phyloP scores from a whole-genome alignment of 1,139 yeast species.

The Suhomyces ambrosiae region DNA sequence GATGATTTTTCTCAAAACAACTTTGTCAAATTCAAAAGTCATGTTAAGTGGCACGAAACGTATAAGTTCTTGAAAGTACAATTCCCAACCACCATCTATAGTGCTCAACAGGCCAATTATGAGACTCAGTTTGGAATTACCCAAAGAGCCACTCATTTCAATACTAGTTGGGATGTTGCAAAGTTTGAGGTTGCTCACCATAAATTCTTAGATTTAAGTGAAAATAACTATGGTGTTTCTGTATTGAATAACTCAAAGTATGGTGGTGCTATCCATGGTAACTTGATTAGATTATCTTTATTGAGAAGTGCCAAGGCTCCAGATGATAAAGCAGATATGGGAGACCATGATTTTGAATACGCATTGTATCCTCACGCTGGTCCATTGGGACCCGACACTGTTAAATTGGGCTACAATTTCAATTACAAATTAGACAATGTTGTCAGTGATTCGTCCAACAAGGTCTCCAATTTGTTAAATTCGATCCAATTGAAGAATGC shows the following conservation, averaged over 20 bases:
- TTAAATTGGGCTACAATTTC: slow-evolving; percentile 76
- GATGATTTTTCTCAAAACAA: slow-evolving; percentile 37
- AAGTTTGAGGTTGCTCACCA: slow-evolving; percentile 96
- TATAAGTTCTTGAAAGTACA: slow-evolving; percentile 91
- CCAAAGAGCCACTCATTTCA: slow-evolving; percentile 88
- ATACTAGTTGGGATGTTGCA: slow-evolving; percentile 95
- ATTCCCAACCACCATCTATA: slow-evolving; percentile 82
- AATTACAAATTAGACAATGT: slow-evolving; percentile 54
- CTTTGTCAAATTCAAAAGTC: slow-evolving; percentile 56
- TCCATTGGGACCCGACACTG: slow-evolving; percentile 60
- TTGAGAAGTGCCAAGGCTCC: slow-evolving; percentile 89
- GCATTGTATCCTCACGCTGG: slow-evolving; percentile 85
- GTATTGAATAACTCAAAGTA: slow-evolving; percentile 83
- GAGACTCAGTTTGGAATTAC: slow-evolving; percentile 95
- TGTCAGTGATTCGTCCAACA: slow-evolving; percentile 22
- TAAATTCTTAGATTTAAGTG: slow-evolving; percentile 90
- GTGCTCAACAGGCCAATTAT: slow-evolving; percentile 71
- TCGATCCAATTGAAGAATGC: slow-evolving; percentile 49
- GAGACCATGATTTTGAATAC: slow-evolving; percentile 77
- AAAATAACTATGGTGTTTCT: slow-evolving; percentile 84
- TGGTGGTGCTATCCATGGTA: slow-evolving; percentile 91
- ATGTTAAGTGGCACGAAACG: slow-evolving; percentile 85
- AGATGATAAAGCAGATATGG: slow-evolving; percentile 93
- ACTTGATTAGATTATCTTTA: slow-evolving; percentile 78
- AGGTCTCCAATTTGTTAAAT: slow-evolving; percentile 22